Percentiles rank a stretch among this genome's conserved stretches.
Evolutionary conservation across 345 rosid species (phyloP).

Genomic region (Arabis hirsuta): DNA sequence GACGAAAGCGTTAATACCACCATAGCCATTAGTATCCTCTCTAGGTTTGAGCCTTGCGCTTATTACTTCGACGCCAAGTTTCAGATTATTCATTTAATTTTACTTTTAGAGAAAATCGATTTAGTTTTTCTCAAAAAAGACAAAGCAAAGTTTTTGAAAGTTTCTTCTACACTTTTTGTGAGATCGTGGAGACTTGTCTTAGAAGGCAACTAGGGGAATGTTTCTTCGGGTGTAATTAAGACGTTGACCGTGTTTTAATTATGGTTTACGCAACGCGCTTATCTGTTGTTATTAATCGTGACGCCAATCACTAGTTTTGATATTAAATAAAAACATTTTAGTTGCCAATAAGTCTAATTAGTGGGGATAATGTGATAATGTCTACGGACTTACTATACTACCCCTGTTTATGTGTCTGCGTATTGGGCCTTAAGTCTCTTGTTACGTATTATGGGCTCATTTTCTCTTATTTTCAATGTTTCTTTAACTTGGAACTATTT

Average conservation of each 20-base stretch:
- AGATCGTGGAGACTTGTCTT: conserved; percentile 45
- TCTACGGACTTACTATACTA: no score
- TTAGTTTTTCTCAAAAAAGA: background rate
- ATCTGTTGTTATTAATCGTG: conserved; percentile 42
- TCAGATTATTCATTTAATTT: conserved; percentile 62
- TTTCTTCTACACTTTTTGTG: conserved; percentile 24
- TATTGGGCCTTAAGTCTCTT: background rate
- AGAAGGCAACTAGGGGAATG: conserved; percentile 33
- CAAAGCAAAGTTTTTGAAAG: conserved; percentile 34
- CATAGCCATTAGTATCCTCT: conserved; percentile 54
- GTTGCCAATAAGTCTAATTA: conserved; percentile 18
- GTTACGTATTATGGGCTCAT: background rate
- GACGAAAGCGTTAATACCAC: conserved; percentile 62
- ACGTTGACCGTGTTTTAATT: conserved; percentile 40
- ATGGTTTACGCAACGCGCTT: conserved; percentile 26
- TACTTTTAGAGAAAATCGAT: background rate
- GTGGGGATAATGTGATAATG: conserved; percentile 2
- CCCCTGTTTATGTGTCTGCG: background rate
- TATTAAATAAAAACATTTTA: conserved; percentile 28
- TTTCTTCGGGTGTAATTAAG: conserved; percentile 21
- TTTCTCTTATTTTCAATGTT: background rate
- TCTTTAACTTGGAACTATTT: background rate
- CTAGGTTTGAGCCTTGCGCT: conserved; percentile 73
- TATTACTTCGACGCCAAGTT: conserved; percentile 87
- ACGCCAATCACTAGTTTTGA: conserved; percentile 24